A percentile compares a stretch with the other conserved stretches of the same genome.
Conservation (phyloP, 2,329 filamentous ascomycete genomes). For the Hirsutella thompsonii region DNA sequence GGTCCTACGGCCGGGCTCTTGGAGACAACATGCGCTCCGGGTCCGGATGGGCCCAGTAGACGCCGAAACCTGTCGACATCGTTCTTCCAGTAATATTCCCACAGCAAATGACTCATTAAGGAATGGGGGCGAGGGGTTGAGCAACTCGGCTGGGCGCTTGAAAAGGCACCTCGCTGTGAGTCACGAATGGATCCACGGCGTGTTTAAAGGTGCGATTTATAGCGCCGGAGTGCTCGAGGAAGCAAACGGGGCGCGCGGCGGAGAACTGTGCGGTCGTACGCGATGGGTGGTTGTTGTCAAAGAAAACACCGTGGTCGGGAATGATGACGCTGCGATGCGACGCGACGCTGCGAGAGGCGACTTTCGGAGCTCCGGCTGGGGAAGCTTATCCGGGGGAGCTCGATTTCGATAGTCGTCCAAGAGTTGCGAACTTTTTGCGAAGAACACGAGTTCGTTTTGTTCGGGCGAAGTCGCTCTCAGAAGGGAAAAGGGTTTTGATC, state of each 20-base stretch:
- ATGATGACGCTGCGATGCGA: too few relatives aligned
- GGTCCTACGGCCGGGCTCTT: slow-evolving; percentile 37
- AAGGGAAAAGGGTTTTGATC: too few relatives aligned
- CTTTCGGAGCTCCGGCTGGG: too few relatives aligned
- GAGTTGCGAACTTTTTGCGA: too few relatives aligned
- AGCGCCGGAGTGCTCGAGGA: slow-evolving; percentile 14
- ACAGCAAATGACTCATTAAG: slow-evolving; percentile 84
- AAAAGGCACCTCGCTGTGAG: slow-evolving; percentile 76
- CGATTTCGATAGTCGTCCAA: too few relatives aligned
- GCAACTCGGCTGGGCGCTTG: slow-evolving; percentile 30
- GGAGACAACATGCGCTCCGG: slow-evolving; percentile 38
- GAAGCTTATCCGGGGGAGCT: too few relatives aligned
- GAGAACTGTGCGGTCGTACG: neutral
- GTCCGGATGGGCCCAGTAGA: slow-evolving; percentile 63
- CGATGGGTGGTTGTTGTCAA: too few relatives aligned
- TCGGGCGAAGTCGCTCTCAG: too few relatives aligned
- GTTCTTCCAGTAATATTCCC: slow-evolving; percentile 94
- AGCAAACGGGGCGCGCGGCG: neutral
- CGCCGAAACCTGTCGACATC: slow-evolving; percentile 92
- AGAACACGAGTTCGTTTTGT: too few relatives aligned
- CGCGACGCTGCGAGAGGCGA: too few relatives aligned
- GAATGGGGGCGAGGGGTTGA: slow-evolving; percentile 22
- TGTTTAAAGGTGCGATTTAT: slow-evolving; percentile 66
- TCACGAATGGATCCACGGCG: slow-evolving; percentile 74
- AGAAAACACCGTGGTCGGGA: too few relatives aligned